Conservation (phyloP, 140 eudicot genomes). For the Stevia rebaudiana region DNA sequence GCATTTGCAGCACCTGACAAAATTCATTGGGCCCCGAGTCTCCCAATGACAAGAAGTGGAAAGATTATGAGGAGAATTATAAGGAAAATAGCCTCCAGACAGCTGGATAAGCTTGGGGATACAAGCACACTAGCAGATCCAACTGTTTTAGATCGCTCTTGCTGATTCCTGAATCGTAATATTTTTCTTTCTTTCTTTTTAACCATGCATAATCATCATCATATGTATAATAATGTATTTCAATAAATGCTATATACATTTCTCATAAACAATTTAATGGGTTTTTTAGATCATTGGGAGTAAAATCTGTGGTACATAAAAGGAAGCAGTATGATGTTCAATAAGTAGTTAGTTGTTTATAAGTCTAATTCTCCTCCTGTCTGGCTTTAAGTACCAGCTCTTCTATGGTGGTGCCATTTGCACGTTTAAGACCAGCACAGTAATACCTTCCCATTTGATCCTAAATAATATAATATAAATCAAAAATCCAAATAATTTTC, state of each 20-base stretch:
- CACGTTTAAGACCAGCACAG: constrained; percentile 75
- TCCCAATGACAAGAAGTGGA: constrained; percentile 96
- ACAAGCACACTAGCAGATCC: constrained; percentile 96
- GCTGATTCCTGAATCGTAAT: constrained; percentile 38
- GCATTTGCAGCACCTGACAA: constrained; percentile 97
- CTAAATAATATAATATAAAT: constrained; percentile 28
- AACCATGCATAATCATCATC: too few relatives aligned
- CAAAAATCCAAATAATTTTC: not conserved
- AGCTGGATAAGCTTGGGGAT: constrained; percentile 91
- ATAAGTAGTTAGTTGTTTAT: too few relatives aligned
- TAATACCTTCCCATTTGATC: constrained; percentile 84
- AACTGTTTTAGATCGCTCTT: constrained; percentile 65
- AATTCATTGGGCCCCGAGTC: constrained; percentile 98
- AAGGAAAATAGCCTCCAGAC: constrained; percentile 88
- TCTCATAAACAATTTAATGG: constrained; percentile 2
- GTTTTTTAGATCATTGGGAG: too few relatives aligned
- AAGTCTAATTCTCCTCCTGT: constrained; percentile 56
- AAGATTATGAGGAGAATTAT: constrained; percentile 94
- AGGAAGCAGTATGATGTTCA: not conserved
- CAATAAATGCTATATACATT: not conserved
- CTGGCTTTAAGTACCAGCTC: constrained; percentile 83
- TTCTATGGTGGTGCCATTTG: constrained; percentile 93
- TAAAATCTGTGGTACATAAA: not conserved
- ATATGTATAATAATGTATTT: not conserved
- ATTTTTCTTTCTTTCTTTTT: not conserved